phyloP scores from a whole-genome alignment of 305 asterid species.

The Rubia tinctorum region DNA sequence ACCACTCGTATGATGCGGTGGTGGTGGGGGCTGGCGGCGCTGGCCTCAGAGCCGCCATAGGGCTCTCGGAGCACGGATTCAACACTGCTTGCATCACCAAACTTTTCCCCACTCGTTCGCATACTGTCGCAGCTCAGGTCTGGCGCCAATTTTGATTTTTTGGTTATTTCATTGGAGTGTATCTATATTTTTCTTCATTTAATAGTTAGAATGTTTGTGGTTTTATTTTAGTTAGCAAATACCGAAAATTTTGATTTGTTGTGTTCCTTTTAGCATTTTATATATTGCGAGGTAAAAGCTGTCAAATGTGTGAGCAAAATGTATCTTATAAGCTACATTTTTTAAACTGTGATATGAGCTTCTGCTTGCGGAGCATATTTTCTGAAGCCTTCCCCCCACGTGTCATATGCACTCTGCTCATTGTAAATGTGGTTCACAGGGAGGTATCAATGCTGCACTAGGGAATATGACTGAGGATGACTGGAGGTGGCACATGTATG shows the following conservation, averaged over 20 bases:
- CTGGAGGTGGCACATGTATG: slow-evolving; percentile 99
- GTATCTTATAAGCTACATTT: background rate
- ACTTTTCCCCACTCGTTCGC: slow-evolving; percentile 98
- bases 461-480: slow-evolving; percentile 99
- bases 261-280: background rate
- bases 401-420: background rate
- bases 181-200: background rate
- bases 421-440: slow-evolving; percentile 40
- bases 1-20: slow-evolving; percentile 97
- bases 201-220: background rate
- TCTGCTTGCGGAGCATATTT: background rate
- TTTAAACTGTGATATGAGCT: background rate
- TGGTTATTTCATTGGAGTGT: background rate
- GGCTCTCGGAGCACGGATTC: slow-evolving; percentile 97
- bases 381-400: background rate
- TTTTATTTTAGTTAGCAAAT: background rate
- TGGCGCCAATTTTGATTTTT: background rate
- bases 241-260: background rate
- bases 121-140: slow-evolving; percentile 99
- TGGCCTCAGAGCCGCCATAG: slow-evolving; percentile 96
- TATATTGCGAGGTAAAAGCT: background rate
- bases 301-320: background rate
- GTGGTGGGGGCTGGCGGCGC: slow-evolving; percentile 99
- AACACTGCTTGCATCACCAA: slow-evolving; percentile 98
- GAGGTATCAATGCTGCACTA: slow-evolving; percentile 97